Evolutionary conservation across 148 eudicot species (phyloP), one percentile per base, ranked within the genome.

Genomic region (Nyssa sinensis): DNA sequence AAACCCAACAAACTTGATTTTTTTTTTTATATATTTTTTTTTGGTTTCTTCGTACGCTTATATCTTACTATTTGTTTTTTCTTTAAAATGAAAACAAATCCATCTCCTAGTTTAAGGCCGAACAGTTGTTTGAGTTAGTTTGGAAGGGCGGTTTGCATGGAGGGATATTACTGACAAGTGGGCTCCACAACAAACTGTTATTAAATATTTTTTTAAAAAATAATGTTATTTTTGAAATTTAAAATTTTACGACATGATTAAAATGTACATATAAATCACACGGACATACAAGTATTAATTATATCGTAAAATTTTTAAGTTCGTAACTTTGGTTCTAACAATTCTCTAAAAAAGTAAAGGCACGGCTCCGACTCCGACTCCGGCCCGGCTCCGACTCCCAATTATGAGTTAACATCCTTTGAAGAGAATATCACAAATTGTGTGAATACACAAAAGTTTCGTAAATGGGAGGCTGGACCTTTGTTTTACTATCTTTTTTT

Each of bases 101-200:
- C 17, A 67, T 28, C 11, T 25, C 55, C 32, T 67, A 27, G 11
- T 67, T 47, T 33, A 27, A 47, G 71, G 23, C 0, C 27, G 23
- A 47, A 13, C 53, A 2, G 51, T 66, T 66, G 69, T 3, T 66
- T 25, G 3, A 27, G 70, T 67, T 47, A 67, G 71, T 27, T 67
- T 28, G 71, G 33, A 34, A 16, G 34, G 58, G 49, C 71, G 34
- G 71, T 67, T 67, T 44, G 71, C 34, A 47, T 67, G 57, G 71
- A 12, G 32, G n/a, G 59, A 19, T 8, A 41, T 44, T 35, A 66
- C 19, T 35, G 5, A 0, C 21, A 7, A 39, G 53, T 66, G 69
- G 69, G 69, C 11, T 47, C 69, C 53, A 39, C 53, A 12, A 37
- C 59, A 55, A 24, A 55, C 59, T 55, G 59, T 55, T 17, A 55